These are phyloP conservation scores for Triangularia verruculosa DNA, from an alignment of 2,329 filamentous ascomycete genomes.

Conservation along the genomic window DNA sequence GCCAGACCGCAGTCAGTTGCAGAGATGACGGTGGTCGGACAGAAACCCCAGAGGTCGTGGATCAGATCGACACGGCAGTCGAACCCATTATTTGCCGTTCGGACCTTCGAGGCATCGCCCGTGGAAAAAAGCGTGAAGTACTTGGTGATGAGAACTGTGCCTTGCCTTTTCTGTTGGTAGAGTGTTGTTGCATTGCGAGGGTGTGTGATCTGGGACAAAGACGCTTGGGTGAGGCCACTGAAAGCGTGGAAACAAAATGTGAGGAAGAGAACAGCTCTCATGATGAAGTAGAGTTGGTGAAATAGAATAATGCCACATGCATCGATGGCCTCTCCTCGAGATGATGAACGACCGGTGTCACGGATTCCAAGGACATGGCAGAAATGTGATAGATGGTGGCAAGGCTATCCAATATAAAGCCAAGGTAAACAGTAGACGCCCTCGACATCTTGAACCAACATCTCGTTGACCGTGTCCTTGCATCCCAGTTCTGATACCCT, in stretches of 20 bases:
- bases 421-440: too few species aligned
- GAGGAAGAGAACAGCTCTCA: not conserved
- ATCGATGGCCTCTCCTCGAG: too few species aligned
- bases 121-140: conserved; percentile 20
- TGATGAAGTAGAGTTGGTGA: too few species aligned
- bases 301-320: too few species aligned
- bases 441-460: too few species aligned
- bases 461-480: not conserved
- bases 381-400: too few species aligned
- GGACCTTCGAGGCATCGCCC: conserved; percentile 31
- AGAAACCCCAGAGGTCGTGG: conserved; percentile 40
- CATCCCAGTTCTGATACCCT: not conserved
- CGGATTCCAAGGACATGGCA: too few species aligned
- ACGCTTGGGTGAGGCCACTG: not conserved
- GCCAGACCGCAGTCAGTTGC: conserved; percentile 40
- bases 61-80: conserved; percentile 37
- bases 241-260: not conserved
- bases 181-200: not conserved
- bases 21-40: conserved; percentile 34
- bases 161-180: conserved; percentile 17
- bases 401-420: too few species aligned
- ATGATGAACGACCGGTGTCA: too few species aligned
- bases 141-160: conserved; percentile 30
- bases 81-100: conserved; percentile 35
- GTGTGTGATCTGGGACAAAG: not conserved